Evolutionary conservation across 208 protist species (phyloP), one percentile per base, ranked within the genome.

Genomic region (Herpetomonas samuelpessoai): DNA sequence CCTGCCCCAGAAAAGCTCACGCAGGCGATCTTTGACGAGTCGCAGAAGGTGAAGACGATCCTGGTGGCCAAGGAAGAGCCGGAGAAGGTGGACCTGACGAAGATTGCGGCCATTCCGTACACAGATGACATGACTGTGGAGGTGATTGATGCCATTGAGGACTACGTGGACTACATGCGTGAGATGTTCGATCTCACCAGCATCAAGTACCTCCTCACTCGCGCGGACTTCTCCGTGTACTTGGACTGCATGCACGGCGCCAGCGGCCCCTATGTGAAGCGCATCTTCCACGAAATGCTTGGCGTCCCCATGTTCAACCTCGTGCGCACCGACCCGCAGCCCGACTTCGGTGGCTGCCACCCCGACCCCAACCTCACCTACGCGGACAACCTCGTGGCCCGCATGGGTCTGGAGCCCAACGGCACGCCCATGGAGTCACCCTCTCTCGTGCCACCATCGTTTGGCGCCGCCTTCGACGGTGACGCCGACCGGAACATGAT

Each of bases 401-500:
- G 81, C 35, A 94, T 98, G 89, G 82, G 96, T 14, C 69, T 88
- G 12, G 76, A 79, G 48, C 57, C 79, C 2, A 82, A 95, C 56
- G 81, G 83, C 35, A 55, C 49, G 12, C 59, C 73, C 47, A 67
- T 22, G 45, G 28, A 22, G 0, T 19, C 9, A 16, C 50, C 38
- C 28, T 39, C 59, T 9, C 66, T 93, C 26, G 9, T 14, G 14
- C 35, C 35, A 41, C 87, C 93, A 19, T 81, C 71, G 25, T 95
- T 99, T 73, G 98, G 97, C 44, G 95, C 94, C 29, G 98, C 98
- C 30, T 96, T 91, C 29, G 98, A 99, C 77, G 98, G 98, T 44
- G 98, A 99, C 71, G 97, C 88, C 3, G 98, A 99, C 66, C 79
- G 98, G 27, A 99, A 99, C 77, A 99, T 99, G 97, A 89, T 99